phyloP scores from a whole-genome alignment of 2,329 filamentous ascomycete species.

The Westerdykella ornata region DNA sequence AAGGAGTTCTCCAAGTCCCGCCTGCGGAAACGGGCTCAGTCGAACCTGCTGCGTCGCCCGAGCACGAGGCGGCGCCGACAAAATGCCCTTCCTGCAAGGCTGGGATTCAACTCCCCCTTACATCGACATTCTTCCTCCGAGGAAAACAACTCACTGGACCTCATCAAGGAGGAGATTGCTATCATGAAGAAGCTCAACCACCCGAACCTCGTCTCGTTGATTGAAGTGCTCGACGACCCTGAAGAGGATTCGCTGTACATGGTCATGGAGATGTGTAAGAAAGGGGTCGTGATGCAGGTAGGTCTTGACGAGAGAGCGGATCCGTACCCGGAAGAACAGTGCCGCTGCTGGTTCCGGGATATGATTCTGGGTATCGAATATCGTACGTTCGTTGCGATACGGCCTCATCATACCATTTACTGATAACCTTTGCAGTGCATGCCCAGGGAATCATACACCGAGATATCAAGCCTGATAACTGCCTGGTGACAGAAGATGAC shows the following conservation, averaged over 20 bases:
- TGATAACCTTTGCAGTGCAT: constrained; percentile 57
- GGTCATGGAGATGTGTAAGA: constrained; percentile 98
- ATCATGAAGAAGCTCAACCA: constrained; percentile 99
- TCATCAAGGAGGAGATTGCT: constrained; percentile 93
- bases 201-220: constrained; percentile 82
- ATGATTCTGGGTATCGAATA: constrained; percentile 94
- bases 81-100: constrained; percentile 46
- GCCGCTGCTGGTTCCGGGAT: constrained; percentile 89
- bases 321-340: constrained; percentile 75
- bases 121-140: constrained; percentile 54
- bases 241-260: constrained; percentile 95
- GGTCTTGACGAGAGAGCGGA: constrained; percentile 75
- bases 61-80: constrained; percentile 48
- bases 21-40: constrained; percentile 82
- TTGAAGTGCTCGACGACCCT: constrained; percentile 92
- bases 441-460: constrained; percentile 90
- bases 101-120: constrained; percentile 57
- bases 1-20: constrained; percentile 97
- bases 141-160: constrained; percentile 65
- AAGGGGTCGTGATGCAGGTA: constrained; percentile 94
- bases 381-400: constrained; percentile 46
- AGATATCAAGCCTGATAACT: constrained; percentile 97
- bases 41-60: constrained; percentile 69
- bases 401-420: constrained; percentile 2
- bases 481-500: constrained; percentile 80